Conservation (phyloP, 441 rosid species). For the Theobroma grandiflorum region DNA sequence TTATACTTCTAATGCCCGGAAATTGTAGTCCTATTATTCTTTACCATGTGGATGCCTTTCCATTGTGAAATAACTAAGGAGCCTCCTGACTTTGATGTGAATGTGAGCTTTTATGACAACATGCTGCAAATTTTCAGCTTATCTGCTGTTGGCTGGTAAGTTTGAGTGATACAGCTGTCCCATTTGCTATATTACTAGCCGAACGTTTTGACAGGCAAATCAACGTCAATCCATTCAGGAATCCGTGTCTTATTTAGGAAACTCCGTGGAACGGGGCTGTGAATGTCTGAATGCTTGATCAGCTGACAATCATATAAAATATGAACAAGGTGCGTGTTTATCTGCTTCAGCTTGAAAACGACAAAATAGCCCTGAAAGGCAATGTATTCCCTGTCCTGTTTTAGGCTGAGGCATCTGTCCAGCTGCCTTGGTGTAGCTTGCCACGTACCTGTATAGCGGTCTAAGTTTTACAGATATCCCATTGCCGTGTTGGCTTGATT, state of each 20-base stretch:
- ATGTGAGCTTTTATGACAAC: not conserved
- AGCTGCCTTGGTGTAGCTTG: not conserved
- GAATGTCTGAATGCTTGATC: conserved; percentile 4
- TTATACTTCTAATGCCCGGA: too few relatives aligned
- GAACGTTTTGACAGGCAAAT: not conserved
- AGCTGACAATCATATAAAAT: conserved; percentile 13
- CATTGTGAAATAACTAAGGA: not conserved
- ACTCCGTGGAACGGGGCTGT: not conserved
- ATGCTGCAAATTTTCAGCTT: not conserved
- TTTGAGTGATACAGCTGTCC: not conserved
- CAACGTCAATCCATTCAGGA: conserved; percentile 12
- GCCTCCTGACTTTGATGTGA: not conserved
- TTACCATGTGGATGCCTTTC: not conserved
- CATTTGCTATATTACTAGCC: not conserved
- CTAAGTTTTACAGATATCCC: not conserved
- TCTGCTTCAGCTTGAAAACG: conserved; percentile 22
- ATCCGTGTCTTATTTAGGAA: not conserved
- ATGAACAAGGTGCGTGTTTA: not conserved
- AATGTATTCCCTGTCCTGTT: conserved; percentile 15
- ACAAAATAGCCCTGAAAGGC: conserved; percentile 20
- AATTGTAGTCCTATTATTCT: too few relatives aligned
- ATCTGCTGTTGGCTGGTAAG: not conserved
- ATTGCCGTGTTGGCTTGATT: not conserved
- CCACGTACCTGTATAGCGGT: not conserved
- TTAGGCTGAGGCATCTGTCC: not conserved